phyloP scores from a whole-genome alignment of 805 yeast genomes.

The Nakazawaea molendinolei region DNA sequence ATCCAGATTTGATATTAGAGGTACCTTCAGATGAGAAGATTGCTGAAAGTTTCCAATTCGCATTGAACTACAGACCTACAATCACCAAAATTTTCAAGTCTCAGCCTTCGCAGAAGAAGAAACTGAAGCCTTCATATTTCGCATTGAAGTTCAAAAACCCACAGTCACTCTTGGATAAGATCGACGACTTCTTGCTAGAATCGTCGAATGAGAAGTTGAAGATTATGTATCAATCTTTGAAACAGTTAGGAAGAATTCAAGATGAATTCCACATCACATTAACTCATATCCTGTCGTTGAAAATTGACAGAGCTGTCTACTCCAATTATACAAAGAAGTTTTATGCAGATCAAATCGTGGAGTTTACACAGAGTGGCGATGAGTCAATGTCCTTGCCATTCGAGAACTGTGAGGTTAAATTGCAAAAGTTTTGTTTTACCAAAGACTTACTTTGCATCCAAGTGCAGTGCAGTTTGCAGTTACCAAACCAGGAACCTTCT shows the following conservation, averaged over 20 bases:
- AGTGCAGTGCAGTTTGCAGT: constrained; percentile 29
- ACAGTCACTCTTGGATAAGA: constrained; percentile 5
- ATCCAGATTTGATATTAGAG: constrained; percentile 35
- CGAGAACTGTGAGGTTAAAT: constrained; percentile 29
- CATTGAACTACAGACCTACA: constrained; percentile 50
- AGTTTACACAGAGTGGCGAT: constrained; percentile 9
- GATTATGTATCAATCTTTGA: constrained; percentile 16
- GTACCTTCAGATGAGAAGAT: constrained; percentile 37
- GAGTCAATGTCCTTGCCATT: constrained; percentile 14
- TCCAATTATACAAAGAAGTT: constrained; percentile 14
- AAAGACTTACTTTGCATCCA: constrained; percentile 45
- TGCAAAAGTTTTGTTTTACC: constrained; percentile 44
- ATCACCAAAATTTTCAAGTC: constrained; percentile 29
- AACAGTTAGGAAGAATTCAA: constrained; percentile 35
- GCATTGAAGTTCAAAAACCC: constrained; percentile 31
- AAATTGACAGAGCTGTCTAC: constrained; percentile 3
- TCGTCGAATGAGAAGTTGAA: constrained; percentile 4
- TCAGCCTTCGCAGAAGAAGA: constrained; percentile 11
- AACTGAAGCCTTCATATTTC: constrained; percentile 35
- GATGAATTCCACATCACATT: constrained; percentile 61
- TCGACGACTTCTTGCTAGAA: constrained; percentile 16
- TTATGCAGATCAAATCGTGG: constrained; percentile 15
- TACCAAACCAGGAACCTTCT: constrained; percentile 10
- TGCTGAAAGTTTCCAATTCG: constrained; percentile 40
- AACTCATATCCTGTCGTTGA: constrained; percentile 32